A percentile compares a stretch with the other conserved stretches of the same genome.
Conservation (phyloP, 805 yeast species). For the Wickerhamiella qilinensis region DNA sequence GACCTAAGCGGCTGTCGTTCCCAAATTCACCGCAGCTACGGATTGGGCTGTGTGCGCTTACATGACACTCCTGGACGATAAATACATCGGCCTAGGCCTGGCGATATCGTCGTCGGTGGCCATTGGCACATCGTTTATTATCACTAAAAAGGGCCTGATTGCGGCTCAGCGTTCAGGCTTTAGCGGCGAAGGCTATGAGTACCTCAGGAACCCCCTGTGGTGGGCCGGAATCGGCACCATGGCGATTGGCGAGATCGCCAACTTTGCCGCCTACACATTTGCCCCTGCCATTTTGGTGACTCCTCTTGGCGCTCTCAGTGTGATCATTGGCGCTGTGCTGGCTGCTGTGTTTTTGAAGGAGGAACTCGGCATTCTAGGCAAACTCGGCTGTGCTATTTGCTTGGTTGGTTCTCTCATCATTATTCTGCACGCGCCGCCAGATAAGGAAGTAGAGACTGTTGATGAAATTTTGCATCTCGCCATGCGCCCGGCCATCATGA, state of each 20-base stretch:
- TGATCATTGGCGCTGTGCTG: slow-evolving; percentile 78
- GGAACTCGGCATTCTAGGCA: slow-evolving; percentile 74
- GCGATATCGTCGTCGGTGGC: slow-evolving; percentile 81
- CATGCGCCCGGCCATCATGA: slow-evolving; percentile 51
- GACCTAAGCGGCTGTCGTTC: too few relatives aligned
- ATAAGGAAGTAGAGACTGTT: slow-evolving; percentile 71
- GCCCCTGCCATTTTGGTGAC: slow-evolving; percentile 90
- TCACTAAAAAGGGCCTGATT: slow-evolving; percentile 73
- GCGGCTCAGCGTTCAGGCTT: slow-evolving; percentile 49
- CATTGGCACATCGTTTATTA: slow-evolving; percentile 77
- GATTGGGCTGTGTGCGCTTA: too few relatives aligned
- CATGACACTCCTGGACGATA: slow-evolving; percentile 65
- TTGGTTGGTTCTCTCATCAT: slow-evolving; percentile 75
- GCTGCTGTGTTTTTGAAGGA: slow-evolving; percentile 77
- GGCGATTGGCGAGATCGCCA: slow-evolving; percentile 86
- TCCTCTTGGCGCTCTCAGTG: slow-evolving; percentile 80
- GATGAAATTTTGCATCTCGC: slow-evolving; percentile 78
- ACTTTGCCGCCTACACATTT: slow-evolving; percentile 87
- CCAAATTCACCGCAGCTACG: too few relatives aligned
- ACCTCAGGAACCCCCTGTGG: slow-evolving; percentile 77
- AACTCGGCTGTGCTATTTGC: slow-evolving; percentile 87
- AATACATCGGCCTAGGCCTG: slow-evolving; percentile 74
- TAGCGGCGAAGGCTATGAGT: slow-evolving; percentile 59
- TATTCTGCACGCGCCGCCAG: slow-evolving; percentile 88
- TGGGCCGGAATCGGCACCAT: slow-evolving; percentile 80